Conservation (phyloP, 108 stramenopile genomes). For the Licmophora abbreviata region DNA sequence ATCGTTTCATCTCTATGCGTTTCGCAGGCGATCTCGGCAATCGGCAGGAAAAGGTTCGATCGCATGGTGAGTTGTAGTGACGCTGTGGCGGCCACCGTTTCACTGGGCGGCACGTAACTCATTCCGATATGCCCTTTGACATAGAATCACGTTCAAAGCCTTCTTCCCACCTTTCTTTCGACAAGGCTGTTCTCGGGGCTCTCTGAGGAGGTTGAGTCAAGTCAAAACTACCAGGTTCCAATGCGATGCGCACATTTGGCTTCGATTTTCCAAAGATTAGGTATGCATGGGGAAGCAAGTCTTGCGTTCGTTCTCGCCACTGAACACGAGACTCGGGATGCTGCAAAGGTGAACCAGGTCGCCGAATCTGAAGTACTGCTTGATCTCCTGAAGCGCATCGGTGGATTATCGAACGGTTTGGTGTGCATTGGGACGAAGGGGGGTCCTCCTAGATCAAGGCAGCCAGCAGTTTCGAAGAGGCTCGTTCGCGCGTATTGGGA, state of each 20-base stretch:
- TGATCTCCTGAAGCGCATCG: background rate
- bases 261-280: background rate
- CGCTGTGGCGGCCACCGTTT: no score
- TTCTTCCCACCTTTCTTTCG: no score
- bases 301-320: background rate
- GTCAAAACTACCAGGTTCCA: slow-evolving; percentile 1
- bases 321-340: background rate
- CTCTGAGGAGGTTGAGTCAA: no score
- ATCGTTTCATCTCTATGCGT: no score
- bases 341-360: background rate
- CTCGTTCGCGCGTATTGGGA: background rate
- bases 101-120: no score
- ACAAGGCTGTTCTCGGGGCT: no score
- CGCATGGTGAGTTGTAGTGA: no score
- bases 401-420: background rate
- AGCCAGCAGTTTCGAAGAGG: background rate
- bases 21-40: no score
- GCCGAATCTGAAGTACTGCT: background rate
- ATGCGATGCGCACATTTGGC: background rate
- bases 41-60: no score
- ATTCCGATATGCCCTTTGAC: no score
- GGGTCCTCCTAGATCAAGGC: background rate
- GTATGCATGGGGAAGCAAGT: background rate
- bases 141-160: no score
- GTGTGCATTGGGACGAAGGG: background rate